These are phyloP conservation scores for Komagataella mondaviorum DNA, from an alignment of 805 yeast genomes.

Conservation along the genomic window DNA sequence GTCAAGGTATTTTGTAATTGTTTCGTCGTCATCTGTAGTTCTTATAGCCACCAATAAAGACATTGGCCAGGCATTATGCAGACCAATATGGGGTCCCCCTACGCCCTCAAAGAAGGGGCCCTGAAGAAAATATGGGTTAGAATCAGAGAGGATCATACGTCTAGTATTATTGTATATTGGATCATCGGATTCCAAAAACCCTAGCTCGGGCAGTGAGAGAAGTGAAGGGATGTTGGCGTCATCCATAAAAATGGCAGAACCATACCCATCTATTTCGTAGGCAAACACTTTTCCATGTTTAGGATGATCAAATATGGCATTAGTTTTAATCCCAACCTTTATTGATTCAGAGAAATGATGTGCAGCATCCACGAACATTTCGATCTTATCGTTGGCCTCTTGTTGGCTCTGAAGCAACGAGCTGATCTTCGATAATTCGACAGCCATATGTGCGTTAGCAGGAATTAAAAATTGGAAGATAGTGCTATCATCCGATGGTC, in stretches of 20 bases:
- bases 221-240: constrained; percentile 86
- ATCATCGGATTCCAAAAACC: constrained; percentile 39
- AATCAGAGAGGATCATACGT: constrained; percentile 51
- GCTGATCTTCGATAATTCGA: constrained; percentile 36
- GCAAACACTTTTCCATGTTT: constrained; percentile 70
- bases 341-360: constrained; percentile 27
- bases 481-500: constrained; percentile 85
- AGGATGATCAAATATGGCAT: constrained; percentile 59
- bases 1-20: constrained; percentile 37
- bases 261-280: constrained; percentile 82
- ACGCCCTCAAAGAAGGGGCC: constrained; percentile 62
- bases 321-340: constrained; percentile 39
- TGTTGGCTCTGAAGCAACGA: constrained; percentile 9
- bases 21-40: constrained; percentile 60
- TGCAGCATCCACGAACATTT: constrained; percentile 9
- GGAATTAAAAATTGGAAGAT: constrained; percentile 74
- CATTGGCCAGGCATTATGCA: constrained; percentile 84
- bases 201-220: constrained; percentile 68
- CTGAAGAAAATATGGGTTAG: constrained; percentile 60
- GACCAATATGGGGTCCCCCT: constrained; percentile 88
- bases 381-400: not conserved
- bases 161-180: constrained; percentile 66
- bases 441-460: constrained; percentile 66
- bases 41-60: constrained; percentile 62
- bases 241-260: constrained; percentile 64